Evolutionary conservation across 2,329 filamentous ascomycete species (phyloP).

Genomic region (Plenodomus biglobosus): DNA sequence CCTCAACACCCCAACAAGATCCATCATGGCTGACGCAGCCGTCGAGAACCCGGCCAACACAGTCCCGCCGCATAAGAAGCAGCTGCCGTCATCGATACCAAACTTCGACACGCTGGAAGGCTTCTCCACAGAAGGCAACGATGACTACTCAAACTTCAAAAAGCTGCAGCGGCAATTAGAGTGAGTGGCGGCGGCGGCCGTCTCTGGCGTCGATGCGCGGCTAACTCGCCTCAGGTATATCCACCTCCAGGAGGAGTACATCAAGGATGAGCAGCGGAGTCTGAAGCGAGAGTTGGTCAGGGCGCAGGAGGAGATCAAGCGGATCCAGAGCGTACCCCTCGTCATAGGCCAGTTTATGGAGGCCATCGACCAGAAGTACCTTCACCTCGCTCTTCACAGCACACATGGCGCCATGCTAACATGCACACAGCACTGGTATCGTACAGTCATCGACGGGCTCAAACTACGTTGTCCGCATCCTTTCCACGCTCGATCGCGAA

Average conservation of each 20-base stretch:
- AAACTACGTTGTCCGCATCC: conserved; percentile 97
- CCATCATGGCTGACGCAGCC: conserved; percentile 78
- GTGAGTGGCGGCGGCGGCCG: conserved; percentile 54
- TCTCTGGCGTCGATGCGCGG: conserved; percentile 9
- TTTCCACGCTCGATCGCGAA: conserved; percentile 97
- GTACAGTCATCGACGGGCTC: conserved; percentile 98
- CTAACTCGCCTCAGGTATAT: conserved; percentile 67
- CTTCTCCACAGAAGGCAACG: conserved; percentile 74
- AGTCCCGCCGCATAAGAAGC: conserved; percentile 77
- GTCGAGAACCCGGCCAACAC: conserved; percentile 79
- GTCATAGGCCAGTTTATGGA: conserved; percentile 99
- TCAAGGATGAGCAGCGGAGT: conserved; percentile 99
- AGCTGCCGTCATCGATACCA: conserved; percentile 75
- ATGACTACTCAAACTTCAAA: conserved; percentile 95
- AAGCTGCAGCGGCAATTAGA: conserved; percentile 95
- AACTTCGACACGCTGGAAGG: conserved; percentile 91
- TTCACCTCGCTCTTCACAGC: neutral
- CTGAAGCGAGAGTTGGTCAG: conserved; percentile 95
- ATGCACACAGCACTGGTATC: conserved; percentile 80
- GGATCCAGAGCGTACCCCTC: conserved; percentile 95
- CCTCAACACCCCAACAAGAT: neutral
- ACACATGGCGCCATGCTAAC: conserved; percentile 15
- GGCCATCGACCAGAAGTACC: conserved; percentile 97
- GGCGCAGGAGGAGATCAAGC: conserved; percentile 98
- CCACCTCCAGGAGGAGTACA: conserved; percentile 98